Percentiles rank a stretch among this genome's conserved stretches.
Evolutionary conservation across 345 rosid species (phyloP).

Genomic region (Camelina sativa): DNA sequence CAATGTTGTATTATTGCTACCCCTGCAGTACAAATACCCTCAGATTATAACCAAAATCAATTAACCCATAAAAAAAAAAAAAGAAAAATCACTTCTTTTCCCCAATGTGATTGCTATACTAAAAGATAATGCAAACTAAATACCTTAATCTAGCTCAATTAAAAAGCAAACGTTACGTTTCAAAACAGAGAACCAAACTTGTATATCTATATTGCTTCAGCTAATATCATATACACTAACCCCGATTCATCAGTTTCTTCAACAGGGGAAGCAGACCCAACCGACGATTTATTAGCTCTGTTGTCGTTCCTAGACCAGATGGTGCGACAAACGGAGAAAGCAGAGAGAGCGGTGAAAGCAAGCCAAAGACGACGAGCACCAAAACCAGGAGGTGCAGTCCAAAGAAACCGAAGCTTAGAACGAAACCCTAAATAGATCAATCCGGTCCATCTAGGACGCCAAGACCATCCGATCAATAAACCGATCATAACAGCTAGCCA

Average conservation of each 20-base stretch:
- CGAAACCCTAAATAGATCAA: constrained; percentile 84
- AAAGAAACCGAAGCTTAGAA: constrained; percentile 73
- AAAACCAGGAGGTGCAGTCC: constrained; percentile 91
- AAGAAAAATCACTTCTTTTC: neutral
- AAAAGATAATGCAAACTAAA: neutral
- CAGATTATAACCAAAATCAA: neutral
- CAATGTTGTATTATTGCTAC: constrained; percentile 11
- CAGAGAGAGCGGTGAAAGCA: constrained; percentile 89
- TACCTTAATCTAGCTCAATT: constrained; percentile 10
- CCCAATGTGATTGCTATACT: neutral
- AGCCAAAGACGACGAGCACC: constrained; percentile 97
- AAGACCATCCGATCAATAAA: constrained; percentile 93
- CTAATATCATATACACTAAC: constrained; percentile 30
- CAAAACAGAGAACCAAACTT: constrained; percentile 20
- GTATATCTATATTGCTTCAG: neutral
- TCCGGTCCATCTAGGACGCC: constrained; percentile 98
- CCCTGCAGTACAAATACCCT: constrained; percentile 41
- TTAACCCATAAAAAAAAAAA: neutral
- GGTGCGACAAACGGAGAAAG: constrained; percentile 81
- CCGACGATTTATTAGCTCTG: constrained; percentile 50
- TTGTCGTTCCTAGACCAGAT: constrained; percentile 63
- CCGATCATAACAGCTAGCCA: constrained; percentile 99
- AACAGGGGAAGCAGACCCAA: constrained; percentile 24
- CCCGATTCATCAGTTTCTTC: constrained; percentile 40
- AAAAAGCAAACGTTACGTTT: constrained; percentile 26